A percentile compares a stretch with the other conserved stretches of the same genome.
These are phyloP conservation scores for Didymella lethalis DNA, from an alignment of 2,329 filamentous ascomycete genomes.

Conservation along the genomic window DNA sequence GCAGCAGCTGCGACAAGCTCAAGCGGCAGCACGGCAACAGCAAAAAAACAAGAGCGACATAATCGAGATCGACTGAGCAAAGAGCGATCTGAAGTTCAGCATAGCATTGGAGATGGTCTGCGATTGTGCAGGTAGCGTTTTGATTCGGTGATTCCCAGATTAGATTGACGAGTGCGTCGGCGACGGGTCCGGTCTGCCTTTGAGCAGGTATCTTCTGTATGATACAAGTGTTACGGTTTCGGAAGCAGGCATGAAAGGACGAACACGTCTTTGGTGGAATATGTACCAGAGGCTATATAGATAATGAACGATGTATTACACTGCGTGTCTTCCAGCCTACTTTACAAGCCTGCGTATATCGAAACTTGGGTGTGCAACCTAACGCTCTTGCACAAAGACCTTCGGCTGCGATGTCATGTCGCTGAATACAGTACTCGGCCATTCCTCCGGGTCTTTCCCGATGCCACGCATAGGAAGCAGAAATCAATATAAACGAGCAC, in stretches of 20 bases:
- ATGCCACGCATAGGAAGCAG: no score
- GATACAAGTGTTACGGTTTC: neutral
- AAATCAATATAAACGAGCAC: no score
- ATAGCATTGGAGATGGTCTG: neutral
- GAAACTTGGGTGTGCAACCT: no score
- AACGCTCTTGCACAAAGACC: no score
- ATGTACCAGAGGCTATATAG: neutral
- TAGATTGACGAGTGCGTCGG: conserved; percentile 1
- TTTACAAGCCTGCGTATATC: no score
- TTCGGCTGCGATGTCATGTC: no score
- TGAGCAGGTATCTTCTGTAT: neutral
- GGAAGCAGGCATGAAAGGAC: neutral
- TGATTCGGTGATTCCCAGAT: conserved; percentile 8
- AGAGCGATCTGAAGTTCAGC: neutral
- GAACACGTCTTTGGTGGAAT: neutral
- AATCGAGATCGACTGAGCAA: conserved; percentile 37
- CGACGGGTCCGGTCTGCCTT: neutral
- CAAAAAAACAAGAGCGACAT: conserved; percentile 22
- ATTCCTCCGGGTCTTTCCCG: no score
- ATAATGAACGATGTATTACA: neutral
- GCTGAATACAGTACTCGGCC: no score
- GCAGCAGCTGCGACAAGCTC: conserved; percentile 21
- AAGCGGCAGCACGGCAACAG: conserved; percentile 4
- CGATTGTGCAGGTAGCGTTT: neutral
- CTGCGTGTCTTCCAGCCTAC: no score